These are phyloP conservation scores for Macaranga tanarius DNA, from an alignment of 441 rosid genomes.

Conservation along the genomic window DNA sequence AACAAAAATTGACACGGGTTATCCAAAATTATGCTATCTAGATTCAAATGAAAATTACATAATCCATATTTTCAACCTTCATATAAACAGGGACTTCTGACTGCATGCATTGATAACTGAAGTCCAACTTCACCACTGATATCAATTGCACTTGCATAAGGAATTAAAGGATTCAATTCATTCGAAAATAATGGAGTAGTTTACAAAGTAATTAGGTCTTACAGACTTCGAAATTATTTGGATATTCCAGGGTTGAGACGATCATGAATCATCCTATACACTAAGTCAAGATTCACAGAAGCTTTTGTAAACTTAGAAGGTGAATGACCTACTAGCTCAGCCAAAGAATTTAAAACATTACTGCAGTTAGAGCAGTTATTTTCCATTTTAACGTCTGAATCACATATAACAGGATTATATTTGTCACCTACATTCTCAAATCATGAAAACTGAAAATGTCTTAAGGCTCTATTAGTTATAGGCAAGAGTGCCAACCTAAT, in stretches of 20 bases:
- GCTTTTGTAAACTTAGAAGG: neutral
- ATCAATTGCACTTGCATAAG: neutral
- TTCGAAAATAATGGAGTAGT: neutral
- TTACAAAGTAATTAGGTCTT: conserved; percentile 1
- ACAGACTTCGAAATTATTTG: neutral
- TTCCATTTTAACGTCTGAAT: neutral
- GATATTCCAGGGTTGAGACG: neutral
- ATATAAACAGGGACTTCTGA: neutral
- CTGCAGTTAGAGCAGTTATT: neutral
- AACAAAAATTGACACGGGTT: too few relatives aligned
- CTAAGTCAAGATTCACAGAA: neutral
- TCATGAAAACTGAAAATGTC: neutral
- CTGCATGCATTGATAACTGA: neutral
- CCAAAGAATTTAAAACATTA: neutral
- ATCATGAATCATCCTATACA: neutral
- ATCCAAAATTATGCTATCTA: too few relatives aligned
- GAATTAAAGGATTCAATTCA: neutral
- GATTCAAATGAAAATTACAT: neutral
- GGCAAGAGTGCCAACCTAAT: neutral
- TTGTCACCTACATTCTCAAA: neutral
- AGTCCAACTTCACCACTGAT: neutral
- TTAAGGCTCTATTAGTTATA: too few relatives aligned
- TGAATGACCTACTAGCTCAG: neutral
- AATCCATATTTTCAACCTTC: neutral
- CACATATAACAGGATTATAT: neutral